Base-by-base conservation (phyloP, 768 basidiomycete genomes). In the Collybiopsis confluens region DNA sequence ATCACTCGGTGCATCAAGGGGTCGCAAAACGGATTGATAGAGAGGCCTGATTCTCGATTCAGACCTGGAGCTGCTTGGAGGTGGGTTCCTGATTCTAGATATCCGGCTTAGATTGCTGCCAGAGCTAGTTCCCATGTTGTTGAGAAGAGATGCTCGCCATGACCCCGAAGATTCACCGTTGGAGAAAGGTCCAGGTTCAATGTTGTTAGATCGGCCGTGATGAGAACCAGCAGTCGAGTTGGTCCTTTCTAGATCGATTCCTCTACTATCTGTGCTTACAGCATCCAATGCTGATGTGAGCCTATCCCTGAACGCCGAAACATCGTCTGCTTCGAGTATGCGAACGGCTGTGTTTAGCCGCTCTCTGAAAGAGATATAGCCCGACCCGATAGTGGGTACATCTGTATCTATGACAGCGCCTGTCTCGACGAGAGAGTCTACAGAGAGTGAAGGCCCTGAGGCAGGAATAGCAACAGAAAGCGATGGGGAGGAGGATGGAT, bases 361-460 rank as follows among this genome's bases (percentile, higher is more conserved):
- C 15, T 53, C 52, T 45, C 42, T 53, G 21, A 53, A 53, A 26
- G 52, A 52, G 24, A 52, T 27, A 30, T 52, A 52, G 16, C 38
- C 48, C 24, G 9, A 16, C n/a, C 30, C 48, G 15, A 33, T 6
- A 7, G 35, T 16, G 16, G 30, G 4, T 36, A 30, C 45, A 28
- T 50, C 48, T 15, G 24, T 27, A 30, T 24, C 40, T 4, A 10
- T n/a, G 18, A 18, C 26, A 28, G 13, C 18, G 13, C 20, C 20
- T 13, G 18, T 35, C 23, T 52, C 50, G 4, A 8, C 38, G n/a
- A n/a, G n/a, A 36, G 27, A 36, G 16, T 33, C 9, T 15, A n/a
- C 16, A 30, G 15, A 13, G 33, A 13, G 10, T 24, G 43, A 24
- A 36, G 23, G 8, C 2, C 36, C 42, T 16, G 43, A 44, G 6